Evolutionary conservation across 73 alveolate species (phyloP), one percentile per base, ranked within the genome.

Genomic region (Paramecium caudatum): DNA sequence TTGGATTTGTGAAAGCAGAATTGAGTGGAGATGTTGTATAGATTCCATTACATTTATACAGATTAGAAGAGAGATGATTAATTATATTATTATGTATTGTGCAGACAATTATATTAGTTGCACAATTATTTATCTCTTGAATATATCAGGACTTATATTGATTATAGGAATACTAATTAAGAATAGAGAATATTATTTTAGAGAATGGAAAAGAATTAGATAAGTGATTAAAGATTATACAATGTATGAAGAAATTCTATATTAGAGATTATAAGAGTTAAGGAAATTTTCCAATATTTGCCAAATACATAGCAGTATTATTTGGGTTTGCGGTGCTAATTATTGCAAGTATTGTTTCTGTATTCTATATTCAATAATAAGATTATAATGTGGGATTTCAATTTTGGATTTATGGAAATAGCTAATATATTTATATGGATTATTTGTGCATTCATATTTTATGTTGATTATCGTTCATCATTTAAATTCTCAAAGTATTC

Each of bases 51-150:
- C 47, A 65, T 65, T 65, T 65, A 65, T 65, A 65, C 49, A 65
- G 49, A 23, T 65, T 65, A 23, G 80, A 55, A 36, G 83, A 65
- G 33, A 65, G 39, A 13, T 65, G 83, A 65, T 32, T 32, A 25
- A 25, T 32, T 65, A 32, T 25, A 23, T 55, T 27, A 55, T 55
- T 55, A 55, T 55, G 80, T 55, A 55, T 55, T 55, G 80, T 55
- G 80, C 80, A 55, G 80, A 55, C 30, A 55, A 55, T 55, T 55
- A 55, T 19, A 55, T 55, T 27, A 55, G 80, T 55, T 55, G 80
- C 80, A 55, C 80, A 55, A 55, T 55, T 23, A 55, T 55, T 23
- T 55, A 55, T 55, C 46, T 10, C 30, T 55, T 55, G 43, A 55
- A 55, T 21, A 55, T 55, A 55, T 55, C 30, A 27, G 80, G 80